Evolutionary conservation across 257 asterid species (phyloP).

Genomic region (Coffea eugenioides): DNA sequence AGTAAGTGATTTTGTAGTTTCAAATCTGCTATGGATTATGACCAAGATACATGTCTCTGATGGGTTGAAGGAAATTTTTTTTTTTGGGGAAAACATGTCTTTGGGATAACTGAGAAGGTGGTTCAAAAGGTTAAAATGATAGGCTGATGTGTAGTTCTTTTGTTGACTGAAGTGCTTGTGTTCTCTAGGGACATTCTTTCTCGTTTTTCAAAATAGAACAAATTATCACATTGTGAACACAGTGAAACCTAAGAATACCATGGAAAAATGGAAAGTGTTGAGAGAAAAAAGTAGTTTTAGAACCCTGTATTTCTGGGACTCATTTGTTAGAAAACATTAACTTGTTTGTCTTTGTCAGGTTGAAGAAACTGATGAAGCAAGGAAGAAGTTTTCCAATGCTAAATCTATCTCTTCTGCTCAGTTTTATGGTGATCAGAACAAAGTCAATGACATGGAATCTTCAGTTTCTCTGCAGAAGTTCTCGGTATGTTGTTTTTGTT

Average conservation of each 20-base stretch:
- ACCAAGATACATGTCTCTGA: background rate
- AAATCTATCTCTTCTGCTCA: conserved; percentile 98
- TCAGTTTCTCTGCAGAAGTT: conserved; percentile 80
- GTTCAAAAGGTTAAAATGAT: background rate
- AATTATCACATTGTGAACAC: background rate
- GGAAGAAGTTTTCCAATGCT: conserved; percentile 95
- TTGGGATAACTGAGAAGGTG: background rate
- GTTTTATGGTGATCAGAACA: conserved; percentile 71
- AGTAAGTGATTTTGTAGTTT: background rate
- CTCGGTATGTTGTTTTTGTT: conserved; percentile 56
- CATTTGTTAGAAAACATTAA: background rate
- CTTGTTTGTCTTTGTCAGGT: conserved; percentile 40
- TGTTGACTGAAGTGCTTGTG: background rate
- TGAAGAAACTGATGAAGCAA: conserved; percentile 96
- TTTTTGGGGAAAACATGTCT: background rate
- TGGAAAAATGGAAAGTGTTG: background rate
- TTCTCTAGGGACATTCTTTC: background rate
- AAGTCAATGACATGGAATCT: conserved; percentile 58
- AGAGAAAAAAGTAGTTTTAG: background rate
- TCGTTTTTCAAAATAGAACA: background rate
- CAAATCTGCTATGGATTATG: background rate
- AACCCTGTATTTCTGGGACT: background rate
- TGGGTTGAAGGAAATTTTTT: background rate
- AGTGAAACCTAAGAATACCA: background rate
- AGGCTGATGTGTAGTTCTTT: background rate